Conservation (phyloP, 2,329 filamentous ascomycete species). For the Penicillium sp. region DNA sequence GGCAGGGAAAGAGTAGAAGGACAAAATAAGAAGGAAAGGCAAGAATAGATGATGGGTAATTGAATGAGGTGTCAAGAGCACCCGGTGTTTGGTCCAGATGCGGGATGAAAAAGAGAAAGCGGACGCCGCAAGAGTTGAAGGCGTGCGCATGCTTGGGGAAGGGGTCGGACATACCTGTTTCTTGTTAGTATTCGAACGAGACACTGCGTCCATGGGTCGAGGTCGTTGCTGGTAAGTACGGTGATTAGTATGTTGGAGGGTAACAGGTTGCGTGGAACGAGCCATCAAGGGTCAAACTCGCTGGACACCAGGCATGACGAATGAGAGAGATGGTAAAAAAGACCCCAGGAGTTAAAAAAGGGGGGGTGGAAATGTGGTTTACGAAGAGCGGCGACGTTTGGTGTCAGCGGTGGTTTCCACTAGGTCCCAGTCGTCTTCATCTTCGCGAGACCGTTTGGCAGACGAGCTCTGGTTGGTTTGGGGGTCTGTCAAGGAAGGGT, state of each 20-base stretch:
- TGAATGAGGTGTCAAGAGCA: neutral
- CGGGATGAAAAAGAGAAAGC: neutral
- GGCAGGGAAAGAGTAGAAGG: neutral
- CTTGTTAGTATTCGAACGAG: neutral
- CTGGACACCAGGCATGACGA: neutral
- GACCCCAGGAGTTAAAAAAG: neutral
- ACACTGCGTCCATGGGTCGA: constrained; percentile 1
- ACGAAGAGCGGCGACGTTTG: constrained; percentile 54
- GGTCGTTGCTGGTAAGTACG: constrained; percentile 9
- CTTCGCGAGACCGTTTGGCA: constrained; percentile 37
- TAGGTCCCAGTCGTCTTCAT: constrained; percentile 35
- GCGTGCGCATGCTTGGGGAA: neutral
- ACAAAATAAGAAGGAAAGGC: neutral
- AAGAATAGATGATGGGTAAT: neutral
- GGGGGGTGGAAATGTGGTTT: constrained; percentile 4
- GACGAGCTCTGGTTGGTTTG: constrained; percentile 24
- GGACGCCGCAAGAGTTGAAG: neutral
- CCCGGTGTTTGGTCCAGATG: neutral
- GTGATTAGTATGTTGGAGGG: constrained; percentile 11
- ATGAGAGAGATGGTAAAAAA: neutral
- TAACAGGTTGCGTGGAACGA: neutral
- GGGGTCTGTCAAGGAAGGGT: constrained; percentile 19
- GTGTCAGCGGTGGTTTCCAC: constrained; percentile 39
- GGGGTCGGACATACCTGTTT: constrained; percentile 10
- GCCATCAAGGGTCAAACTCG: neutral